phyloP scores from a whole-genome alignment of 169 alveolate species.

The Plasmodium chabaudi region DNA sequence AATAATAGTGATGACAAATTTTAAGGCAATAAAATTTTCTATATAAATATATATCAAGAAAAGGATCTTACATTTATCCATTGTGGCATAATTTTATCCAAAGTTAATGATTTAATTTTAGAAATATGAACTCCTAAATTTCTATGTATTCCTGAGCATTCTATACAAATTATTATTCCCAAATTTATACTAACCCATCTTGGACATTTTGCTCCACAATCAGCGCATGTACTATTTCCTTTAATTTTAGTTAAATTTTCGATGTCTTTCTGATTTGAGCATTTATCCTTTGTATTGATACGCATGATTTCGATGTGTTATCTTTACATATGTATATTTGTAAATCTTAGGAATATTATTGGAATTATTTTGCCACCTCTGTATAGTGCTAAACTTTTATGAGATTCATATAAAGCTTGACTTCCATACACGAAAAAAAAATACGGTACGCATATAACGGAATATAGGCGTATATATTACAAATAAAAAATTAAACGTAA shows the following conservation, averaged over 20 bases:
- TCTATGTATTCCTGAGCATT: constrained; percentile 97
- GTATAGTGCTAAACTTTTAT: neutral
- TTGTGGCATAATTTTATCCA: constrained; percentile 93
- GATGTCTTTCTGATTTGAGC: constrained; percentile 68
- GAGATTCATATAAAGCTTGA: too few species aligned
- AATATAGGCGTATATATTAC: too few species aligned
- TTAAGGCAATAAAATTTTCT: neutral
- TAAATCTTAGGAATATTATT: too few species aligned
- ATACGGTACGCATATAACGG: too few species aligned
- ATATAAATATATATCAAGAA: neutral
- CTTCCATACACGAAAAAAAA: too few species aligned
- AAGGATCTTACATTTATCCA: constrained; percentile 79
- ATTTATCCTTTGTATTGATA: constrained; percentile 15
- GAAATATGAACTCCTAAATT: constrained; percentile 95
- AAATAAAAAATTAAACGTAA: too few species aligned
- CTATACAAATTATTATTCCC: constrained; percentile 95
- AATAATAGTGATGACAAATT: neutral
- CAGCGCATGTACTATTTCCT: constrained; percentile 96
- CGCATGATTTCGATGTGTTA: neutral
- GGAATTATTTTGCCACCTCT: neutral
- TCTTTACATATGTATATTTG: neutral
- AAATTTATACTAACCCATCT: constrained; percentile 97
- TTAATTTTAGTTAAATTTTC: constrained; percentile 81
- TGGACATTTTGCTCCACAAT: constrained; percentile 95
- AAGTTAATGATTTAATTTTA: constrained; percentile 93